Evolutionary conservation across 768 basidiomycete species (phyloP), one percentile per base, ranked within the genome.

Genomic region (Mycena vitilis): DNA sequence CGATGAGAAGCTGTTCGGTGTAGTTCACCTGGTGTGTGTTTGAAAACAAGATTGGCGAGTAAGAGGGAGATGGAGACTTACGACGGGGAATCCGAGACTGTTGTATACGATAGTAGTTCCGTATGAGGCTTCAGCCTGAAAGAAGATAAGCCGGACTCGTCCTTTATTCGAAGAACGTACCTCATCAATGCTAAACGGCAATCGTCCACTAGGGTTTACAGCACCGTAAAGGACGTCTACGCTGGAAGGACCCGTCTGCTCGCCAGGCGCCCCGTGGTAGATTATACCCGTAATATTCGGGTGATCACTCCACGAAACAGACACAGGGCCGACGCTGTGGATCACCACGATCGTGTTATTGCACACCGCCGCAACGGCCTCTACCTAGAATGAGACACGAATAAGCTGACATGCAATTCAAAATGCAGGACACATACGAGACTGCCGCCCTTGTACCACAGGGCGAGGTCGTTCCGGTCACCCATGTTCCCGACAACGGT

Each of bases 331-430:
- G 44, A 94, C 92, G 13, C 88, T 88, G 77, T 95, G 90, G 4
- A 92, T 81, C n/a, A 96, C 87, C 34, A 93, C 95, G 63, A 96
- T 85, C 9, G 92, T 94, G 77, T 94, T 94, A 71, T 82, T 87
- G 78, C 90, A 91, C 1, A 88, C 84, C 5, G 87, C 82, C 1
- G 95, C 93, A 6, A 91, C 89, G 0, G 83, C 78, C 65, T 85
- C 75, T 75, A 83, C 69, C 90, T 83, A 13, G 25, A 9, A 30
- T 1, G 10, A 30, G 30, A 6, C 38, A n/a, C 15, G 16, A 75
- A 59, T 42, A 78, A 71, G 76, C 34, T 18, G 12, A 23, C 45
- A 25, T 65, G 23, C 25, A 55, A 23, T 37, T 4, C 38, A 30
- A 9, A 10, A 51, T 22, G 15, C 18, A 30, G 1, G 25, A 7